A percentile compares a stretch with the other conserved stretches of the same genome.
Conservation (phyloP, 1,139 yeast genomes). For the Nakaseomyces nivariensis region DNA sequence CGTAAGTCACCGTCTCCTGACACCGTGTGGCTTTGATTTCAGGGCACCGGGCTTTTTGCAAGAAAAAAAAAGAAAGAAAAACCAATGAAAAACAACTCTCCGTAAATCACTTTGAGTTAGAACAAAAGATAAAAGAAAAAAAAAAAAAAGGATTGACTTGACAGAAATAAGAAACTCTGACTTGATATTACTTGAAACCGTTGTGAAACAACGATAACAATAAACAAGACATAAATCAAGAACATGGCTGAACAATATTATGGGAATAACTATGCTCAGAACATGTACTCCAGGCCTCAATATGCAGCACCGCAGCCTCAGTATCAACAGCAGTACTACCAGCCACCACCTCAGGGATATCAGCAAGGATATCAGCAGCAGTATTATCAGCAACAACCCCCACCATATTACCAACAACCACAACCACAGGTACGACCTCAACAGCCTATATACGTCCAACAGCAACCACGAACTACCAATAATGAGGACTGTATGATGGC, state of each 20-base stretch:
- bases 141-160: too few relatives aligned
- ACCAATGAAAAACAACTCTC: too few relatives aligned
- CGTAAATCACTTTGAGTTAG: too few relatives aligned
- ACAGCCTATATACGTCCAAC: conserved; percentile 58
- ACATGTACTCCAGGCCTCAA: not conserved
- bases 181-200: too few relatives aligned
- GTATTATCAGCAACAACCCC: conserved; percentile 15
- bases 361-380: conserved; percentile 10
- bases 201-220: not conserved
- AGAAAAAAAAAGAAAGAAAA: too few relatives aligned
- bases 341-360: conserved; percentile 6
- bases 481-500: conserved; percentile 47
- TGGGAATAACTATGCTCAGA: conserved; percentile 1
- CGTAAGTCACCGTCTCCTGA: too few relatives aligned
- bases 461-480: conserved; percentile 34
- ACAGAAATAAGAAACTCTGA: too few relatives aligned
- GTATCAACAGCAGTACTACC: conserved; percentile 4
- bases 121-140: too few relatives aligned
- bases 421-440: conserved; percentile 26
- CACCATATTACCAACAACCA: conserved; percentile 12
- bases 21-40: too few relatives aligned
- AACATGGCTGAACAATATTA: not conserved
- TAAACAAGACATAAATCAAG: not conserved
- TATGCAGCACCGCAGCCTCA: not conserved
- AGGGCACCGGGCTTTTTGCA: too few relatives aligned